Evolutionary conservation across 768 basidiomycete species (phyloP), one percentile per base, ranked within the genome.

Genomic region (Rhizopogon roseolus): DNA sequence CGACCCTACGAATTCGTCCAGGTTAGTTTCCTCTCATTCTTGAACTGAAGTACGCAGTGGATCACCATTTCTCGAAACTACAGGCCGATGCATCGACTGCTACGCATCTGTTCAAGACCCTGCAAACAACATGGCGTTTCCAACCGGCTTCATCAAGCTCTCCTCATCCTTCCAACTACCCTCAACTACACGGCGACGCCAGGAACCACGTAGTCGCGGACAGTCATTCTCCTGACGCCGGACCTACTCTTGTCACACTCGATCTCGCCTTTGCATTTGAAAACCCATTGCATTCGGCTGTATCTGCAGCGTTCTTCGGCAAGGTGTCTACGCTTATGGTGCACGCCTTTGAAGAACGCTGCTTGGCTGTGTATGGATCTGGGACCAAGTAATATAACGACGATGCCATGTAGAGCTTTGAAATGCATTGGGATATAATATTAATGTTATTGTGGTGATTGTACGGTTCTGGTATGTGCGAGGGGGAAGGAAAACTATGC

Each of bases 281-380:
- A 43, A 94, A 85, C 63, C 94, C 93, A 0, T 60, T 95, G 29
- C 86, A 98, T 65, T 88, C 91, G 2, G 79, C 84, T 5, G 78
- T 95, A n/a, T 90, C 91, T 4, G 78, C 85, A 19, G 74, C 84
- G 3, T 93, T 98, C 66, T 91, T 98, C 65, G 88, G 88, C 8
- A 84, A 89, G 64, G 86, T 97, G 5, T 90, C 90, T 3, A 82
- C 81, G 60, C 78, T 87, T 70, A 98, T 97, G 93, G 86, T 98
- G 22, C 74, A 86, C 50, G 94, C 95, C 1, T 99, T 99, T 61
- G 94, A 98, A 71, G 78, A 86, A 58, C 80, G 94, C 27, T 96
- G 93, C 67, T 42, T 76, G 52, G 73, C 78, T 49, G 74, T 96
- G 5, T 94, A 93, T 62, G 88, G 90, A 5, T 66, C 65, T 17